Conservation (phyloP, 2,329 filamentous ascomycete species). For the Cladosporium phlei region DNA sequence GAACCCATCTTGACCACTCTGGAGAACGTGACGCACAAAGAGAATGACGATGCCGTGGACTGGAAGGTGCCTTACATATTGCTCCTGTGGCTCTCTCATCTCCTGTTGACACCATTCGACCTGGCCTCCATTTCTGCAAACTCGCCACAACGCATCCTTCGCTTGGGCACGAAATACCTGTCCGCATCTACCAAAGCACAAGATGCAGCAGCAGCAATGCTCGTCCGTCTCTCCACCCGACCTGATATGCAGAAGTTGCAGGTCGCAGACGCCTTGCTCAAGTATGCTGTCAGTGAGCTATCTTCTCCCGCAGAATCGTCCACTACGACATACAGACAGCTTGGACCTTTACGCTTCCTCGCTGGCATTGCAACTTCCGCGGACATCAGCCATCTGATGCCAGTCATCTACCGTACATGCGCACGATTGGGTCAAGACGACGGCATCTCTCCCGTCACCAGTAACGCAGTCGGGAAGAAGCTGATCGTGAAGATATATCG, state of each 20-base stretch:
- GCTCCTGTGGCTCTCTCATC: constrained; percentile 67
- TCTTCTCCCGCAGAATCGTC: constrained; percentile 23
- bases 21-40: constrained; percentile 16
- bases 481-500: constrained; percentile 79
- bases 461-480: constrained; percentile 76
- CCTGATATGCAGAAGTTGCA: constrained; percentile 80
- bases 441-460: constrained; percentile 54
- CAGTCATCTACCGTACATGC: constrained; percentile 61
- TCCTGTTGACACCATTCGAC: constrained; percentile 73
- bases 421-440: constrained; percentile 54
- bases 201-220: constrained; percentile 75
- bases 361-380: constrained; percentile 67
- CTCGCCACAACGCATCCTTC: constrained; percentile 55
- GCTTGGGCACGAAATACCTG: constrained; percentile 67
- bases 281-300: constrained; percentile 65
- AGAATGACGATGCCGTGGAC: constrained; percentile 3
- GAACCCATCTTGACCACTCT: constrained; percentile 64
- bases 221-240: constrained; percentile 77
- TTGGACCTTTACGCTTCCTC: constrained; percentile 75
- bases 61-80: constrained; percentile 91
- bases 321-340: constrained; percentile 62
- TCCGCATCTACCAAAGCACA: constrained; percentile 76
- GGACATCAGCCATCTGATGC: constrained; percentile 65
- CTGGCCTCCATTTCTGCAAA: constrained; percentile 69
- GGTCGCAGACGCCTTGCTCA: constrained; percentile 62